phyloP scores from a whole-genome alignment of 768 basidiomycete genomes.

The Galerina marginata region DNA sequence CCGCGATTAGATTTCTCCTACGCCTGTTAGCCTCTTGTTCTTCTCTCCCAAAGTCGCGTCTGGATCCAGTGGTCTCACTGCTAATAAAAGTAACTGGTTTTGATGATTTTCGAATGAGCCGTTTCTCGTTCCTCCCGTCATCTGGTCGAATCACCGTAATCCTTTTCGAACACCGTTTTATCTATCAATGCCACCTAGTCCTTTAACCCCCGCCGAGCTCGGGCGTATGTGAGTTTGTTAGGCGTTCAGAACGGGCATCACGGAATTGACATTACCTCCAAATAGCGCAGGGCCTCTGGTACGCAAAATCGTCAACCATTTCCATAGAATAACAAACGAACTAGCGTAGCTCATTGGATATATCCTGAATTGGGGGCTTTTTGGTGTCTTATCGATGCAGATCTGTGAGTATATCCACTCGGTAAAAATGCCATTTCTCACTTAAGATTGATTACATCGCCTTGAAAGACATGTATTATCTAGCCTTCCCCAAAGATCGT shows the following conservation, averaged over 20 bases:
- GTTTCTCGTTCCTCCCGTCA: too few species aligned
- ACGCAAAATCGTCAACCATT: not conserved
- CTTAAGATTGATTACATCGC: not conserved
- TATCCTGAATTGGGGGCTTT: slow-evolving; percentile 25
- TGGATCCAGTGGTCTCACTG: too few species aligned
- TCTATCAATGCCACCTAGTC: too few species aligned
- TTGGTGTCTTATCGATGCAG: slow-evolving; percentile 27
- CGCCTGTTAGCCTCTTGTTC: too few species aligned
- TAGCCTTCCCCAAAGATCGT: slow-evolving; percentile 27
- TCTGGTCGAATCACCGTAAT: too few species aligned
- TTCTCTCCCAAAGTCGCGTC: too few species aligned
- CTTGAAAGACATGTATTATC: slow-evolving; percentile 26
- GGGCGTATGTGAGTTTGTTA: slow-evolving; percentile 3
- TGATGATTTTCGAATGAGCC: too few species aligned
- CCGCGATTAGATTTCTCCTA: too few species aligned
- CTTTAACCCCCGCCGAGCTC: slow-evolving; percentile 1
- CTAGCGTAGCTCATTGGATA: slow-evolving; percentile 22
- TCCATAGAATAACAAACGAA: not conserved
- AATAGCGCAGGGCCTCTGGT: slow-evolving; percentile 20
- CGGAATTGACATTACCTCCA: not conserved
- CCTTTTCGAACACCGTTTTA: too few species aligned
- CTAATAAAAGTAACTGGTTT: too few species aligned
- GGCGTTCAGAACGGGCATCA: not conserved
- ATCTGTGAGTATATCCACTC: slow-evolving; percentile 20
- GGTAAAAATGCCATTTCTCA: not conserved